Evolutionary conservation across 2,329 filamentous ascomycete species (phyloP), one percentile per base, ranked within the genome.

Genomic region (Aspergillus intermedius): DNA sequence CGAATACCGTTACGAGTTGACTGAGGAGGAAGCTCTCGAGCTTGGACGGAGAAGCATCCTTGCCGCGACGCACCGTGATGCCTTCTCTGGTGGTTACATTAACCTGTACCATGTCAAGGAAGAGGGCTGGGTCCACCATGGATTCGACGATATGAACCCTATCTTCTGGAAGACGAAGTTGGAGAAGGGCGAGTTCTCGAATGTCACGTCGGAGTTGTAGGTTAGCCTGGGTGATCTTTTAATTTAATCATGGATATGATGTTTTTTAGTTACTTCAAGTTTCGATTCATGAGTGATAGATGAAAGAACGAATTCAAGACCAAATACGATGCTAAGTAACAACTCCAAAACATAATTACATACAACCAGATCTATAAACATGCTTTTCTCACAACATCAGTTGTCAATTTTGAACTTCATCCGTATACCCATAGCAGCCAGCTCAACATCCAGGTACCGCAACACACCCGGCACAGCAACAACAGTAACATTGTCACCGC

Each of bases 111-210:
- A 98, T 67, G 91, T 98, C 69, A 96, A 96, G 83, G 91, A 98
- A 77, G 86, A 90, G 56, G 93, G 93, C 61, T 98, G 93, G 93
- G 91, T 95, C 65, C 95, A 95, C 81, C 91, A 97, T 68, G 93
- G 93, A 54, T 98, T 98, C 80, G 90, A 78, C 60, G 93, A 98
- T 73, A 97, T 91, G 61, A 96, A 97, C 78, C 91, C 91, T 41
- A 95, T 97, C 68, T 98, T 98, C 85, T 98, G 93, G 93, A 87
- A 95, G 79, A 96, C 91, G 44, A 98, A 98, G 83, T 75, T 98
- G 65, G 87, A 95, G 71, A 95, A 95, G 82, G 91, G 91, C 71
- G 93, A 98, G 77, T 98, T 98, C 73, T 91, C 86, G 56, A 96
- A 96, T 69, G 91, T 96, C 47, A 94, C 88, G 50, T 88, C 86